These are phyloP conservation scores for Erigeron canadensis DNA, from an alignment of 129 eudicot species.

Conservation along the genomic window DNA sequence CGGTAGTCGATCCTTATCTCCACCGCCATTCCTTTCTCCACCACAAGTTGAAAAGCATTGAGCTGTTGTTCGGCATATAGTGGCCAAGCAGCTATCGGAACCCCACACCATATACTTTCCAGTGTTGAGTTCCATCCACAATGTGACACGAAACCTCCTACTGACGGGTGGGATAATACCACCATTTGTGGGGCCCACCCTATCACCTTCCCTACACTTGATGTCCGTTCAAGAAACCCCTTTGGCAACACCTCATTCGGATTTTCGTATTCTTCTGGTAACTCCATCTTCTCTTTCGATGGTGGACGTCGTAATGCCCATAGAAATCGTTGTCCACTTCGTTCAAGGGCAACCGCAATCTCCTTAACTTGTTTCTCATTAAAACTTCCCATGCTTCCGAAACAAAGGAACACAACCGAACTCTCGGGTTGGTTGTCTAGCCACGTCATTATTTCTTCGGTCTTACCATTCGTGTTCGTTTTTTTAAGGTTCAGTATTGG, in stretches of 20 bases:
- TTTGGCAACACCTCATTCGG: not conserved
- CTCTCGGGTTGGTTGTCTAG: not conserved
- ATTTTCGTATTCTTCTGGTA: not conserved
- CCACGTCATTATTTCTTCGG: not conserved
- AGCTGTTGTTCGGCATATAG: conserved; percentile 15
- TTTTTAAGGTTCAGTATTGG: not conserved
- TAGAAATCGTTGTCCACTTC: not conserved
- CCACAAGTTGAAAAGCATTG: conserved; percentile 19
- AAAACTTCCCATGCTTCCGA: conserved; percentile 13
- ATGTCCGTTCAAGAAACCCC: conserved; percentile 9
- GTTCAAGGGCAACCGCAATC: not conserved
- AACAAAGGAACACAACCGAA: not conserved
- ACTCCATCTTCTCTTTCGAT: not conserved
- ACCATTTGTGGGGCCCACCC: conserved; percentile 16
- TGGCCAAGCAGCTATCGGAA: not conserved
- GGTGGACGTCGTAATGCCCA: conserved; percentile 6
- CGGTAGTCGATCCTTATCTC: conserved; percentile 17
- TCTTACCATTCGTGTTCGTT: not conserved
- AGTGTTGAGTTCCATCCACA: conserved; percentile 15
- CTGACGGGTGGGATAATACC: conserved; percentile 1
- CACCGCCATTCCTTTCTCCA: conserved; percentile 11
- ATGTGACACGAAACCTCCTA: conserved; percentile 12
- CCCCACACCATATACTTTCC: conserved; percentile 18
- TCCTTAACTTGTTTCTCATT: conserved; percentile 5
- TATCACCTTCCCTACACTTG: not conserved